These are phyloP conservation scores for Nemania sp. DNA, from an alignment of 2,329 filamentous ascomycete species.

Conservation along the genomic window DNA sequence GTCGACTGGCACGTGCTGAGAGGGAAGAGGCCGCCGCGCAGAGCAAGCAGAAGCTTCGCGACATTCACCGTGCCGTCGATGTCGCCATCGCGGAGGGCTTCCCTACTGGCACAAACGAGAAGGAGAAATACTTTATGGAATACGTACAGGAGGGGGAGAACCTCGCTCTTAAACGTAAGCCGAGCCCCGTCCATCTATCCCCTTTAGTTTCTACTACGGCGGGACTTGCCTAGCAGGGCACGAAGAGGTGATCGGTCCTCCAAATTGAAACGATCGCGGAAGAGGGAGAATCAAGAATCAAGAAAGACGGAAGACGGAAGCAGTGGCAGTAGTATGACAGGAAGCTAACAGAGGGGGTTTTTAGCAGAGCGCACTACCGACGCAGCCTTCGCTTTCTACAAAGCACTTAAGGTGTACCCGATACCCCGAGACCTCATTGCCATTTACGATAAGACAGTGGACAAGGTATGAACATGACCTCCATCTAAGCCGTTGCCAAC, in stretches of 20 bases:
- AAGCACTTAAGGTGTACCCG: slow-evolving; percentile 97
- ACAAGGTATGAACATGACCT: slow-evolving; percentile 67
- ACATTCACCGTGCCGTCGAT: slow-evolving; percentile 76
- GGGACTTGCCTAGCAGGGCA: neutral
- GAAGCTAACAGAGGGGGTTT: slow-evolving; percentile 5
- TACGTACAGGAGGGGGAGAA: slow-evolving; percentile 89
- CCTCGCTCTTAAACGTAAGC: slow-evolving; percentile 79
- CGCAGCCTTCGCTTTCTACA: slow-evolving; percentile 94
- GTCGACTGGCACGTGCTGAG: slow-evolving; percentile 69
- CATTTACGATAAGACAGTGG: slow-evolving; percentile 98
- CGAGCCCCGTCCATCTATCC: slow-evolving; percentile 4
- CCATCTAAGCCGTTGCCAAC: neutral
- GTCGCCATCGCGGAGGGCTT: slow-evolving; percentile 90
- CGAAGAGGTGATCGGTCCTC: neutral
- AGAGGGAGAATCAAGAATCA: neutral
- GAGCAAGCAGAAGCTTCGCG: slow-evolving; percentile 68
- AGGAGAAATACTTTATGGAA: slow-evolving; percentile 95
- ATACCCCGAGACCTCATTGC: slow-evolving; percentile 88
- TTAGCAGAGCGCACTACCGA: slow-evolving; percentile 73
- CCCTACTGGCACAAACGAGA: slow-evolving; percentile 87
- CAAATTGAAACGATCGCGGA: neutral
- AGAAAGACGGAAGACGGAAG: neutral
- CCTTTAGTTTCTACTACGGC: neutral
- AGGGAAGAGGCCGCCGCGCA: slow-evolving; percentile 73
- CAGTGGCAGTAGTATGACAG: neutral